These are phyloP conservation scores for Neurospora tetraspora DNA, from an alignment of 495 filamentous ascomycete genomes.

Conservation along the genomic window DNA sequence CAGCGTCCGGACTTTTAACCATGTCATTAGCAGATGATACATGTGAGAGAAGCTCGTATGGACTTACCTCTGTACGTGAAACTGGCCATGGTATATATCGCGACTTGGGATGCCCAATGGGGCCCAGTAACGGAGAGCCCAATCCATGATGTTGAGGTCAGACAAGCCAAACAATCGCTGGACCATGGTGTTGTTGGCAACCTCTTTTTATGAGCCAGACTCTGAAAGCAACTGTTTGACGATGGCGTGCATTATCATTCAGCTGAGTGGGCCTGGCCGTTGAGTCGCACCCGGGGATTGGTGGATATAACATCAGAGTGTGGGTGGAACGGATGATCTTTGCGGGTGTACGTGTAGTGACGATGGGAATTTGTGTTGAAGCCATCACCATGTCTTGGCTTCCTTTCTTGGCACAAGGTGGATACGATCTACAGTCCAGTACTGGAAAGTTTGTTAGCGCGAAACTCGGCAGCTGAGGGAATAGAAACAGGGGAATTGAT, in stretches of 20 bases:
- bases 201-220: background rate
- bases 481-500: too few species aligned
- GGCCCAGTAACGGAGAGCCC: background rate
- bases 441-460: too few species aligned
- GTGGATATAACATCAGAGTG: background rate
- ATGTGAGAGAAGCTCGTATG: background rate
- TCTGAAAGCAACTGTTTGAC: background rate
- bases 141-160: background rate
- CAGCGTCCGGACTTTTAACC: background rate
- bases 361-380: background rate
- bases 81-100: background rate
- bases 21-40: background rate
- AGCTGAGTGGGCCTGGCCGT: background rate
- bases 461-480: too few species aligned
- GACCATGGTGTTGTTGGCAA: background rate
- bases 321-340: background rate
- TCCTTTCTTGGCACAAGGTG: too few species aligned
- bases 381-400: too few species aligned
- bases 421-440: too few species aligned
- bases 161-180: too few species aligned
- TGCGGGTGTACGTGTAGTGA: background rate
- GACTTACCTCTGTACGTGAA: background rate
- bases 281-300: background rate
- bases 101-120: background rate
- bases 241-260: background rate